Evolutionary conservation across 2,329 filamentous ascomycete species (phyloP), one percentile per base, ranked within the genome.

Genomic region (Clathrospora elynae): DNA sequence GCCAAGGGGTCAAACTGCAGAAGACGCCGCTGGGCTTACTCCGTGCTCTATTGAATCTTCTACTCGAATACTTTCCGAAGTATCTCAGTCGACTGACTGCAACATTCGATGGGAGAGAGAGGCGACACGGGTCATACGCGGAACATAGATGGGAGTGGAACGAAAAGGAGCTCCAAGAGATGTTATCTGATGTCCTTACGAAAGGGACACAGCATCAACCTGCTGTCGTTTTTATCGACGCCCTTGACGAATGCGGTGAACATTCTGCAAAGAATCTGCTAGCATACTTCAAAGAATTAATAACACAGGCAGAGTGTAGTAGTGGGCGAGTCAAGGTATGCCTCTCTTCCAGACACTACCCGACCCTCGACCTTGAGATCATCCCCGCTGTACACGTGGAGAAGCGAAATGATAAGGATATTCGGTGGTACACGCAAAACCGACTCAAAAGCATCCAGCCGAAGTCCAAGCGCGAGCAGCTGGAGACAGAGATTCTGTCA

Each of bases 301-400:
- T 17, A 3, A 5, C 18, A 3, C n/a, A 47, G 0, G 62, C 66
- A 1, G 33, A 53, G 0, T 19, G 51, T 2, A 35, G 22, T 0
- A 22, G 39, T 0, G 18, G 51, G 0, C 5, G 18, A 0, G 45
- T 79, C 0, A 60, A 42, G 0, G 51, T 76, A 0, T 78, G 73
- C 37, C 70, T 79, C 1, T 75, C 77, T 0, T 79, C 76, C 30
- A 66, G 77, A 0, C 73, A 76, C 20, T 78, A 77, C 13, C 76
- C 76, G 0, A 49, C 71, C 7, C 71, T 78, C 17, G 59, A 23
- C 2, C 55, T 63, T 32, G 32, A 53, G 2, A 18, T 71, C 1
- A 45, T 56, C 1, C 45, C 75, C 0, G 70, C 73, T 20, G 43
- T 55, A 4, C 50, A 10, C 11, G 30, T 43, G 7, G 41, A 73